Evolutionary conservation across 768 basidiomycete genomes (phyloP).

Genomic region (Tulasnella sp.): DNA sequence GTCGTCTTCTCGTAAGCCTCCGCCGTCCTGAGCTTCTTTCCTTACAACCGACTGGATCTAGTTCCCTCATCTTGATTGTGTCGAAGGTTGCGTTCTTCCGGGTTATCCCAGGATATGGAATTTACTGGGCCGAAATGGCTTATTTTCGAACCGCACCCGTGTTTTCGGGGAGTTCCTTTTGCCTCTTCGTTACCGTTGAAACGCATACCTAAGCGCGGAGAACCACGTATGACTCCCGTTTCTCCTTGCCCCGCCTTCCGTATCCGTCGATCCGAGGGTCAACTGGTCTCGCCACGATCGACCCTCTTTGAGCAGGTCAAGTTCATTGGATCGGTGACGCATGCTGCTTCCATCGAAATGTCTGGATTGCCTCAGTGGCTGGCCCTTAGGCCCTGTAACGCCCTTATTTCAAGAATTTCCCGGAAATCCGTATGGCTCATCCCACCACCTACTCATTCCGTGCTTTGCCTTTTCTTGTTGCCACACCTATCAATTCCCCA

Average conservation of each 20-base stretch:
- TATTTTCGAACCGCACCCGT: not conserved
- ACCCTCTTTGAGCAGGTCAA: slow-evolving; percentile 1
- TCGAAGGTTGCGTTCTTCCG: not conserved
- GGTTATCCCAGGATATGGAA: not conserved
- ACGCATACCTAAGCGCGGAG: not conserved
- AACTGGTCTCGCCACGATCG: not conserved
- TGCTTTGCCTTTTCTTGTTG: slow-evolving; percentile 4
- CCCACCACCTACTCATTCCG: not conserved
- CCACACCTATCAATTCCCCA: not conserved
- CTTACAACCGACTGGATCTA: not conserved
- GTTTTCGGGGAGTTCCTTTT: slow-evolving; percentile 1
- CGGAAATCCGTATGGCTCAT: not conserved
- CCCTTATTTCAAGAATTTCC: not conserved
- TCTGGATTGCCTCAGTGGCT: slow-evolving; percentile 1
- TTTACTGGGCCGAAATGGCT: not conserved
- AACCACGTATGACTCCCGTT: not conserved
- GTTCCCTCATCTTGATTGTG: not conserved
- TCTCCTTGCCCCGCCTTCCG: not conserved
- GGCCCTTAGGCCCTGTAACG: not conserved
- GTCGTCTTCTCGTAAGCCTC: not conserved
- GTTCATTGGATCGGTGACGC: not conserved
- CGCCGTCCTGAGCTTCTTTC: not conserved
- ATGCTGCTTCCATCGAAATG: not conserved
- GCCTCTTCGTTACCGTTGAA: not conserved
- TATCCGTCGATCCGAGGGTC: slow-evolving; percentile 2